These are phyloP conservation scores for Viola odorata DNA, from an alignment of 345 rosid species.

Conservation along the genomic window DNA sequence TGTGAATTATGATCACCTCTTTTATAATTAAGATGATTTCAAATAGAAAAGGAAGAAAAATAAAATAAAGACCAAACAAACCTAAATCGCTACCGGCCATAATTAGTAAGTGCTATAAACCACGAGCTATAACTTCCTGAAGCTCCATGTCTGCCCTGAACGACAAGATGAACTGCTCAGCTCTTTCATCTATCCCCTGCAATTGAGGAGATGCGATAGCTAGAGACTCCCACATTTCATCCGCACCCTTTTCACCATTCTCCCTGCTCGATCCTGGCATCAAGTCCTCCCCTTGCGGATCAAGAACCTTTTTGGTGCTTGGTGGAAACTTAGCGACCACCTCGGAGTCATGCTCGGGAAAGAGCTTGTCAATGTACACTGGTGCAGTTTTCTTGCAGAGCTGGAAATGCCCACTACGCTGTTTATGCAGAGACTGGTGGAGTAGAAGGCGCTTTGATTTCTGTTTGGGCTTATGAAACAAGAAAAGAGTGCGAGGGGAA, in stretches of 20 bases:
- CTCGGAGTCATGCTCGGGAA: slow-evolving; percentile 21
- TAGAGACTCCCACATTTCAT: slow-evolving; percentile 40
- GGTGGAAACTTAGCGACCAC: slow-evolving; percentile 5
- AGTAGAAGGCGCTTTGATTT: background rate
- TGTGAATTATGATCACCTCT: no score
- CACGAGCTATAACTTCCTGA: slow-evolving; percentile 42
- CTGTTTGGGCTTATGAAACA: background rate
- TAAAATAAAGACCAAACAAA: no score
- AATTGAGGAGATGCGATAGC: slow-evolving; percentile 43
- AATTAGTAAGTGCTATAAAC: slow-evolving; percentile 18
- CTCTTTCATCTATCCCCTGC: slow-evolving; percentile 65
- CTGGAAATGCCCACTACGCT: slow-evolving; percentile 3
- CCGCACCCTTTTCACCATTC: slow-evolving; percentile 7
- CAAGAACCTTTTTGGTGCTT: slow-evolving; percentile 9
- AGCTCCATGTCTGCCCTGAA: slow-evolving; percentile 50
- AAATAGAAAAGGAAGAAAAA: no score
- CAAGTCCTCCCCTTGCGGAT: background rate
- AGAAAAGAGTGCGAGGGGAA: background rate
- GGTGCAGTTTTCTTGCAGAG: slow-evolving; percentile 37
- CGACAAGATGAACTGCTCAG: slow-evolving; percentile 58
- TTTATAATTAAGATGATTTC: no score
- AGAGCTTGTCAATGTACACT: slow-evolving; percentile 53
- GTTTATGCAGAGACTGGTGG: background rate
- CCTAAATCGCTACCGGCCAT: no score
- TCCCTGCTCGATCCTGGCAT: slow-evolving; percentile 9